These are phyloP conservation scores for Ascochyta clinopodiicola DNA, from an alignment of 2,329 filamentous ascomycete genomes.

Conservation along the genomic window DNA sequence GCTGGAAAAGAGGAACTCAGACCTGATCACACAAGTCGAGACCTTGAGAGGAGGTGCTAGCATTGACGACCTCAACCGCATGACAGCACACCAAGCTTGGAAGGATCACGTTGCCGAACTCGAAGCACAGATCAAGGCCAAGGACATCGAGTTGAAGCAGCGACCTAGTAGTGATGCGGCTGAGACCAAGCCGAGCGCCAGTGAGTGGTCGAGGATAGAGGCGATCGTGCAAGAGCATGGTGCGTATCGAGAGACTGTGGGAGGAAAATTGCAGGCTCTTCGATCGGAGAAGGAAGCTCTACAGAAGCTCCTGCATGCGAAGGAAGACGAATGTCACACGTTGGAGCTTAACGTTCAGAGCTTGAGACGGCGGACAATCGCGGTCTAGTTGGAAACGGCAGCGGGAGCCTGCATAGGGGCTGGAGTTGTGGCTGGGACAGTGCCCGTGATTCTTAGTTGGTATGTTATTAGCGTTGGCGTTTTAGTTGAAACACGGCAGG, in stretches of 20 bases:
- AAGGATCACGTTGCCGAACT: slow-evolving; percentile 40
- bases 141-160: slow-evolving; percentile 38
- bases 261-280: slow-evolving; percentile 47
- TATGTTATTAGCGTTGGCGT: slow-evolving; percentile 1
- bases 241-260: slow-evolving; percentile 47
- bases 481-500: slow-evolving; percentile 5
- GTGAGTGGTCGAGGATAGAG: slow-evolving; percentile 47
- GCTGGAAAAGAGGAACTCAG: slow-evolving; percentile 50
- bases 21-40: slow-evolving; percentile 42
- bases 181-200: slow-evolving; percentile 7
- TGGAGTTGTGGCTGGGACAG: slow-evolving; percentile 11
- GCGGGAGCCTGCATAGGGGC: neutral
- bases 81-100: slow-evolving; percentile 47
- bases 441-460: neutral
- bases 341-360: slow-evolving; percentile 47
- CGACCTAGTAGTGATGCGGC: slow-evolving; percentile 19
- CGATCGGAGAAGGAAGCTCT: slow-evolving; percentile 50
- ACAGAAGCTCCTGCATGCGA: slow-evolving; percentile 47
- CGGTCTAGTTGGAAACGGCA: slow-evolving; percentile 8
- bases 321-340: slow-evolving; percentile 49
- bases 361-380: slow-evolving; percentile 34
- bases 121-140: slow-evolving; percentile 38
- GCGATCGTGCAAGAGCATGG: slow-evolving; percentile 50
- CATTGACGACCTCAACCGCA: slow-evolving; percentile 43
- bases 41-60: slow-evolving; percentile 34